Evolutionary conservation across 2,329 filamentous ascomycete species (phyloP).

Genomic region (Aspergillus brasiliensis): DNA sequence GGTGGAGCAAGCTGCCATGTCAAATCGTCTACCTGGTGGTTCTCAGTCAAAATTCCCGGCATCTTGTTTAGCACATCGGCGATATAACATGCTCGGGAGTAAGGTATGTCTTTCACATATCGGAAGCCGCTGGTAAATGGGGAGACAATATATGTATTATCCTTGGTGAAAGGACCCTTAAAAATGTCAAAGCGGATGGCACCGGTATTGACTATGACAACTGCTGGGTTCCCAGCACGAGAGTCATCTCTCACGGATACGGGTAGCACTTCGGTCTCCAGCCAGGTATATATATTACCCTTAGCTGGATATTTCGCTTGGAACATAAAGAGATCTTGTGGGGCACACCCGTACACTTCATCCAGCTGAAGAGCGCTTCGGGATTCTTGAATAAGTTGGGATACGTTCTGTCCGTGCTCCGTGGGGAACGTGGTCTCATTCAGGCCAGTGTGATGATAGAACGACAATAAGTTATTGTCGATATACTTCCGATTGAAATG

Average conservation of each 20-base stretch:
- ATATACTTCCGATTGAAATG: constrained; percentile 81
- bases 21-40: constrained; percentile 20
- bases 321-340: constrained; percentile 77
- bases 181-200: constrained; percentile 95
- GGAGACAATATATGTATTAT: constrained; percentile 81
- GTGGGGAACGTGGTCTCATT: constrained; percentile 76
- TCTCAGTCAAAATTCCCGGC: constrained; percentile 49
- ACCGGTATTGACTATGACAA: constrained; percentile 85
- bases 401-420: constrained; percentile 71
- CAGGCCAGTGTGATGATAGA: constrained; percentile 77
- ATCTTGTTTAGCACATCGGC: constrained; percentile 61
- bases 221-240: constrained; percentile 59
- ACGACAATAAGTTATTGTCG: constrained; percentile 86
- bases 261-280: constrained; percentile 74
- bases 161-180: constrained; percentile 84
- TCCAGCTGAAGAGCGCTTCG: constrained; percentile 73
- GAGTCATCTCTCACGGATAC: constrained; percentile 61
- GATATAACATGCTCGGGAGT: constrained; percentile 70
- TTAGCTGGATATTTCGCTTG: constrained; percentile 72
- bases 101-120: constrained; percentile 79
- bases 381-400: constrained; percentile 67
- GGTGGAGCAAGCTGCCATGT: constrained; percentile 46
- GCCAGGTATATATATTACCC: constrained; percentile 78
- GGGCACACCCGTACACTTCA: constrained; percentile 77
- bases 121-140: constrained; percentile 81